A percentile compares a stretch with the other conserved stretches of the same genome.
Evolutionary conservation across 805 yeast species (phyloP).

Genomic region (Schizosaccharomyces pombe): DNA sequence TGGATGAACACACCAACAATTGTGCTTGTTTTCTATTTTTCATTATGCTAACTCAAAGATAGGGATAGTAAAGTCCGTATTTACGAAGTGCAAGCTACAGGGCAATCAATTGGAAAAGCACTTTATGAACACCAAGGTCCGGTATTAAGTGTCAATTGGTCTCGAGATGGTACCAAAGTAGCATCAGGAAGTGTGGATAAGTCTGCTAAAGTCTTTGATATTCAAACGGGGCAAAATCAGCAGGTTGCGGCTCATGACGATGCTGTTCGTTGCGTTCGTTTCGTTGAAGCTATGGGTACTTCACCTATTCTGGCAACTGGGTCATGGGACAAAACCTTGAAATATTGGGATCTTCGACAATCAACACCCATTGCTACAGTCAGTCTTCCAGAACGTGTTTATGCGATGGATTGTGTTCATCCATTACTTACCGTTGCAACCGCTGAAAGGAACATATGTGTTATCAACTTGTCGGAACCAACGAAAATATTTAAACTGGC

Average conservation of each 20-base stretch:
- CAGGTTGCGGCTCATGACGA: conserved; percentile 74
- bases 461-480: conserved; percentile 58
- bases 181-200: conserved; percentile 82
- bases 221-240: conserved; percentile 56
- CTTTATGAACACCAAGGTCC: conserved; percentile 78
- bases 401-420: conserved; percentile 64
- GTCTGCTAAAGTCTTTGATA: conserved; percentile 60
- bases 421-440: conserved; percentile 78
- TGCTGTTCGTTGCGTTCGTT: conserved; percentile 49
- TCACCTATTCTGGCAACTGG: conserved; percentile 67
- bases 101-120: conserved; percentile 71
- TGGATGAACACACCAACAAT: too few relatives aligned
- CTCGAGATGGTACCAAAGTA: conserved; percentile 64
- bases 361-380: conserved; percentile 57
- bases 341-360: conserved; percentile 84
- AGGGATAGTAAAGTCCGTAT: conserved; percentile 80
- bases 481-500: conserved; percentile 51
- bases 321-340: conserved; percentile 87
- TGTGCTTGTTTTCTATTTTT: too few relatives aligned
- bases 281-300: conserved; percentile 64
- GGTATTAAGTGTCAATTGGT: conserved; percentile 61
- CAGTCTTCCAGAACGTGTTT: conserved; percentile 71
- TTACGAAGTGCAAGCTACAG: conserved; percentile 58
- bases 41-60: neutral
- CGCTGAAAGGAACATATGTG: conserved; percentile 63